Conservation (phyloP, 2,329 filamentous ascomycete species). For the Aspergillus neoniger region DNA sequence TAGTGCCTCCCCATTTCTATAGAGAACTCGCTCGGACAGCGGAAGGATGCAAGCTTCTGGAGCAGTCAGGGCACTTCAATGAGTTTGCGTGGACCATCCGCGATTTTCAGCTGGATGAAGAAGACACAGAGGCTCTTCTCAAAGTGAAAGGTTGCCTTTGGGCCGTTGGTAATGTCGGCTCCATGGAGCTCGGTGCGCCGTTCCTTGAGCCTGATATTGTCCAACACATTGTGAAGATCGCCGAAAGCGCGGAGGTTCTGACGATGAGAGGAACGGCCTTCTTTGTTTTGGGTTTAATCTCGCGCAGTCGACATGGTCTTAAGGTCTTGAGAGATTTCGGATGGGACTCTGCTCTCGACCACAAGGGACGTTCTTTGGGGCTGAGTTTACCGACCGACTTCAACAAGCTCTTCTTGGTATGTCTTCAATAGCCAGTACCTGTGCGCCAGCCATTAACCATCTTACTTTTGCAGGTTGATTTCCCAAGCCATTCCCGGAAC, state of each 20-base stretch:
- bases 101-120: conserved; percentile 80
- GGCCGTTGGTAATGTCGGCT: conserved; percentile 97
- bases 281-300: conserved; percentile 91
- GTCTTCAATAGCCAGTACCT: neutral
- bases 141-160: conserved; percentile 97
- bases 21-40: conserved; percentile 88
- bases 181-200: conserved; percentile 93
- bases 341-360: conserved; percentile 89
- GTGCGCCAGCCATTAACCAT: conserved; percentile 4
- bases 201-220: conserved; percentile 92
- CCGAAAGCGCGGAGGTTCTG: conserved; percentile 84
- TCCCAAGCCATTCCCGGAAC: conserved; percentile 43
- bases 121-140: conserved; percentile 80
- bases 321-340: conserved; percentile 87
- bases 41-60: conserved; percentile 86
- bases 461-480: conserved; percentile 31
- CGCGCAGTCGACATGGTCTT: conserved; percentile 84
- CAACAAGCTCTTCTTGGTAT: conserved; percentile 73
- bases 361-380: conserved; percentile 78
- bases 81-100: conserved; percentile 89
- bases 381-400: conserved; percentile 83
- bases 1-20: conserved; percentile 96
- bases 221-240: conserved; percentile 81
- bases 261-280: conserved; percentile 93
- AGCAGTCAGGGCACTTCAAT: conserved; percentile 93